Base-by-base conservation (phyloP, 73 alveolate species). In the Effrenium voratum region DNA sequence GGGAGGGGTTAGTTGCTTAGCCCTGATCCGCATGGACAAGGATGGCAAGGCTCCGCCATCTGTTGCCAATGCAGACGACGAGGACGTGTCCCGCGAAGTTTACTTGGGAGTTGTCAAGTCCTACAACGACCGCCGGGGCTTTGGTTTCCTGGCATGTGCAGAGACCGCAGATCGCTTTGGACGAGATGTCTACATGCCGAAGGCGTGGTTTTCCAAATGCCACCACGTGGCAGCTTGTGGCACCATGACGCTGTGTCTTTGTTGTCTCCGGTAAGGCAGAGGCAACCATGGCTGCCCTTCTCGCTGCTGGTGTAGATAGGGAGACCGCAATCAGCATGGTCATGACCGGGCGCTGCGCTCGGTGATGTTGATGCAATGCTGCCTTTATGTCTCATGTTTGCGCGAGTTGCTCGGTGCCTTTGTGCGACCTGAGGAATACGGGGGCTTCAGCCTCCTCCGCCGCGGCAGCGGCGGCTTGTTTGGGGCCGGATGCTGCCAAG, bases 71-170 rank as follows among this genome's bases (percentile, higher is more conserved):
- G 84, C 70, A 70, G 95, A 87, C 38, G 95, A 87, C 45, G 95
- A 87, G 34, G 95, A 87, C 72, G 95, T 87, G 34, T 87, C 95
- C 45, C 55, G 66, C 50, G 95, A 87, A 85, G 70, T 87, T 38
- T 87, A 63, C 59, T 26, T 87, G 72, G 95, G 95, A 5, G 98
- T 91, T 8, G 98, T 91, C 80, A 91, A 91, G 98, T 66, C 90
- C 45, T 91, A 91, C 90, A 91, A 91, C 86, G 98, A 91, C 57
- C 98, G 98, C 57, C 98, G 98, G 38, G 98, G 98, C 57, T 91
- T 91, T 36, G 98, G 98, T 46, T 91, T 91, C 90, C 90, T 91
- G n/a, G 98, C 98, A 55, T 91, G 98, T 40, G 40, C 98, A 36
- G 98, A 91, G 98, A 91, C 98, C 60, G 98, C 98, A 40, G 98